Conservation (phyloP, 768 basidiomycete species). For the Agrocybe chaxingu region DNA sequence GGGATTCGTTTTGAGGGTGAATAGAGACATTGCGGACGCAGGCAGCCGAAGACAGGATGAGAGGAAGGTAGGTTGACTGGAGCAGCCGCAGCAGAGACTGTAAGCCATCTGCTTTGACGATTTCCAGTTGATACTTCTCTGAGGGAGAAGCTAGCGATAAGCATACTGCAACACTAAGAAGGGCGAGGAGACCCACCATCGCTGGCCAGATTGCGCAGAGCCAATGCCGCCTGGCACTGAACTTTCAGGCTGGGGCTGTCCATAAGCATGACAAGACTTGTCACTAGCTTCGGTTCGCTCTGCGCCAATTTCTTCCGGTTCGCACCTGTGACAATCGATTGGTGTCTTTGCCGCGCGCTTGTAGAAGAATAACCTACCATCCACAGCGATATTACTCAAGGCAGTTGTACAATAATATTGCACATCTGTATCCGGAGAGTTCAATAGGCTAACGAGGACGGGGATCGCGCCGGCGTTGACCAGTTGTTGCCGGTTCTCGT, state of each 20-base stretch:
- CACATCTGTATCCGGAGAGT: slow-evolving; percentile 97
- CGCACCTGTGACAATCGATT: slow-evolving; percentile 38
- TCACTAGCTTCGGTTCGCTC: slow-evolving; percentile 91
- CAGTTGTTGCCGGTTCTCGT: slow-evolving; percentile 97
- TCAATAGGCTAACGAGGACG: slow-evolving; percentile 90
- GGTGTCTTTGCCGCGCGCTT: not conserved
- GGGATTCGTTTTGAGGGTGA: slow-evolving; percentile 97
- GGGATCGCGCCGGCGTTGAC: slow-evolving; percentile 99
- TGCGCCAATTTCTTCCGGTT: slow-evolving; percentile 95
- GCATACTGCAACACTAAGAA: not conserved
- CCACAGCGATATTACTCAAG: slow-evolving; percentile 96
- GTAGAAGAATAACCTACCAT: slow-evolving; percentile 46
- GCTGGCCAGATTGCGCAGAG: slow-evolving; percentile 93
- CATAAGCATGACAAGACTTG: slow-evolving; percentile 93
- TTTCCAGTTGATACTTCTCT: slow-evolving; percentile 99
- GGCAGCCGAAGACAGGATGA: slow-evolving; percentile 96
- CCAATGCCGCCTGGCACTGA: slow-evolving; percentile 96
- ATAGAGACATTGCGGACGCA: slow-evolving; percentile 99
- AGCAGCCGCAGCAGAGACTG: slow-evolving; percentile 89
- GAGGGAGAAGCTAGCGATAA: slow-evolving; percentile 5
- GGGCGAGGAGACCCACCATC: slow-evolving; percentile 61
- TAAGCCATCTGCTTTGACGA: slow-evolving; percentile 93
- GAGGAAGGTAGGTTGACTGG: slow-evolving; percentile 94
- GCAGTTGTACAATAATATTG: slow-evolving; percentile 99
- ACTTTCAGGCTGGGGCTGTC: slow-evolving; percentile 97